These are phyloP conservation scores for Talaromyces sp. DNA, from an alignment of 2,329 filamentous ascomycete species.

Conservation along the genomic window DNA sequence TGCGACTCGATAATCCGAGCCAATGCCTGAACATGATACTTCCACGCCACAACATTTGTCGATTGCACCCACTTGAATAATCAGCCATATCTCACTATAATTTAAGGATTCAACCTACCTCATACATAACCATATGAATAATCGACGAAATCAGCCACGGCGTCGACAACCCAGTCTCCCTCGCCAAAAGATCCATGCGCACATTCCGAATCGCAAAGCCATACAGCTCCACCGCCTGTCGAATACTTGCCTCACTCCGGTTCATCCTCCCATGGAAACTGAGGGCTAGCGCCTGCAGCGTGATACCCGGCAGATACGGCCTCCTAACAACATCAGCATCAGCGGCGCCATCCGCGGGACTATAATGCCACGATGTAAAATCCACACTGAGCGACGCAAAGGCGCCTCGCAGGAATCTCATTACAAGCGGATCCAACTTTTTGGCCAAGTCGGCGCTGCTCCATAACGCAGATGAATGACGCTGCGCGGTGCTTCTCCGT, in stretches of 20 bases:
- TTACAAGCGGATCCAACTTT: not conserved
- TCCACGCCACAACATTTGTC: not conserved
- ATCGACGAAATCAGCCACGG: not conserved
- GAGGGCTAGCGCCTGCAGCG: not conserved
- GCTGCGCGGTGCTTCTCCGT: not conserved
- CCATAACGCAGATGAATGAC: not conserved
- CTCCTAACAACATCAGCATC: not conserved
- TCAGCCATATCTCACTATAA: not conserved
- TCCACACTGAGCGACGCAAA: not conserved
- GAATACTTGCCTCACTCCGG: not conserved
- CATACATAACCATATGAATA: not conserved
- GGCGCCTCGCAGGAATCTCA: not conserved
- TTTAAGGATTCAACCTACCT: not conserved
- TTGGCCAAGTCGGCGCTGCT: not conserved
- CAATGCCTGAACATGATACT: not conserved
- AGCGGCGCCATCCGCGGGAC: not conserved
- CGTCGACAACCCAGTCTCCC: not conserved
- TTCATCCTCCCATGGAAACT: not conserved
- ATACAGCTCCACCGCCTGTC: not conserved
- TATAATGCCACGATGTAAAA: not conserved
- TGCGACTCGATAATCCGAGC: not conserved
- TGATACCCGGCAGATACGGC: not conserved
- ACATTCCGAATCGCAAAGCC: not conserved
- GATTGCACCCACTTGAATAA: not conserved
- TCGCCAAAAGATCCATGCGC: not conserved